Base-by-base conservation (phyloP, 164 flowering plant genomes). In the Piper betle region DNA sequence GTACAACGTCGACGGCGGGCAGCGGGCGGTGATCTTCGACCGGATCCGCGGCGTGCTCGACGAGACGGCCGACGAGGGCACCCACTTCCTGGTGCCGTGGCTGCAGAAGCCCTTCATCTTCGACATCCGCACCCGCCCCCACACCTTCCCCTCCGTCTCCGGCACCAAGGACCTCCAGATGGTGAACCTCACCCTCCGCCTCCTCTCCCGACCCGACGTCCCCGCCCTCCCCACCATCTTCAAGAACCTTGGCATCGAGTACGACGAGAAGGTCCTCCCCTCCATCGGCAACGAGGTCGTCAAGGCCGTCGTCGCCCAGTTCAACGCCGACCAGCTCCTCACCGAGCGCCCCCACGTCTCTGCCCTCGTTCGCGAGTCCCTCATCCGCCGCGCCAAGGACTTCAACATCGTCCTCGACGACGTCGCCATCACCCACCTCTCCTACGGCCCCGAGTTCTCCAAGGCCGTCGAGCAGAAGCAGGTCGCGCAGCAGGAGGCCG, bases 401-500 rank as follows among this genome's bases (percentile, higher is more conserved):
- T 67, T 67, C 57, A 57, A 67, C 66, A 62, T 67, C 5, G 62
- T 57, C 11, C 58, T 91, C 2, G 96, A 87, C 60, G 96, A 91
- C 61, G 97, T 91, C 3, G 97, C 95, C 6, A 91, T 91, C 33
- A 87, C 96, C 2, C 96, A 67, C 20, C 58, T 67, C 17, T 62
- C 65, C 10, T 67, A 67, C 58, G 70, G 70, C 4, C 39, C 61
- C 1, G 70, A 91, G 53, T 72, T 91, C 70, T 80, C 85, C 0
- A 82, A 69, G 88, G 70, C 66, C 39, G 66, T 64, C 6, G 71
- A 68, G 59, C 66, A 59, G 54, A 68, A 68, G 59, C 67, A 91
- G 74, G 97, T 91, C 39, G 96, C 96, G 1, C 97, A 91, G 75
- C 97, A 91, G 77, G 97, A 91, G 74, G 97, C 97, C 0, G 96